Base-by-base conservation (phyloP, 1,139 yeast genomes). In the Pichia sp. region DNA sequence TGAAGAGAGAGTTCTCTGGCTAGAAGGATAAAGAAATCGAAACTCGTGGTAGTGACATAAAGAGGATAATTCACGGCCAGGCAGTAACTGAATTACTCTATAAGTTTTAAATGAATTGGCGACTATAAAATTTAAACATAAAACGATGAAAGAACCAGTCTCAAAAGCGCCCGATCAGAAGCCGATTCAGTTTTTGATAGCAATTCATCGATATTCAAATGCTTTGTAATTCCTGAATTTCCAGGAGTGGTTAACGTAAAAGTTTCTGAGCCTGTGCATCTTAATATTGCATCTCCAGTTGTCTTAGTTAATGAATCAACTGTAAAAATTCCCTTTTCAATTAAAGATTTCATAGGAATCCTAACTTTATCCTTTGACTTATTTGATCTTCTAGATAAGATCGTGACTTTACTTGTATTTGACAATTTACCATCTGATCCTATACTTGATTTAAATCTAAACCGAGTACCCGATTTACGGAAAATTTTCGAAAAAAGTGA, bases 401-500 rank as follows among this genome's bases (percentile, higher is more conserved):
- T 16, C 23, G 23, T 16, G 23, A 16, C 23, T 16, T 16, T 16
- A 16, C 23, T 16, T 16, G 23, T 16, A 16, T 16, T 16, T 16
- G 23, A 16, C 23, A 16, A 16, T 16, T 16, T 16, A 16, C 23
- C 23, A 16, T 16, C 23, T 16, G 23, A 16, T 16, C 23, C 23
- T 16, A 16, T 16, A 16, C 23, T 16, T 16, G 23, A 16, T 16
- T 16, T 16, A 16, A 16, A 16, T 16, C 23, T 16, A 16, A 16
- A 16, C 23, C 23, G 23, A 16, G 23, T 16, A 16, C 23, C 23
- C 23, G 23, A 16, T 16, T 16, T 16, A 16, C 23, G 23, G 16
- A 49, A 50, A 4, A 47, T 26, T 27, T 47, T 47, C 3, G 35
- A 16, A 10, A 44, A 38, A 40, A 39, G 39, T 29, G 37, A 37